Percentiles rank a stretch among this genome's conserved stretches.
These are phyloP conservation scores for Russula sp. DNA, from an alignment of 768 basidiomycete species.

Conservation along the genomic window DNA sequence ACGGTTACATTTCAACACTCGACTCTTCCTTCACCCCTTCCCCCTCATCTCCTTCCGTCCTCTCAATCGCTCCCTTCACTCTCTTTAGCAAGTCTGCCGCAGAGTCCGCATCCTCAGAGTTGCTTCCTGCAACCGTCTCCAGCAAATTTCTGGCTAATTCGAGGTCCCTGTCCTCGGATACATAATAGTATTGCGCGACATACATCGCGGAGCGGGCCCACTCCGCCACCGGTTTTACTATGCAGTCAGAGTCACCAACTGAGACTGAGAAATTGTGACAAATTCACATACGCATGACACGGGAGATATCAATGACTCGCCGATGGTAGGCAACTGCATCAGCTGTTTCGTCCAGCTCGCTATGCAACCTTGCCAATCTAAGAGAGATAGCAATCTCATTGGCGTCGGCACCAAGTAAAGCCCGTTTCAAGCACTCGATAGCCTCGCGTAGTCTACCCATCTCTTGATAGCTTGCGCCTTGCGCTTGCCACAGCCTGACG, in stretches of 20 bases:
- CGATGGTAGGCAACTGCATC: constrained; percentile 77
- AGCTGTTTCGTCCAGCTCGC: constrained; percentile 53
- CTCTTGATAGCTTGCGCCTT: constrained; percentile 91
- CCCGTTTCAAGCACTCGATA: constrained; percentile 85
- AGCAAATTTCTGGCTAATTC: constrained; percentile 65
- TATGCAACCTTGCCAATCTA: constrained; percentile 67
- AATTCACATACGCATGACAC: constrained; percentile 45
- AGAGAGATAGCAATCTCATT: constrained; percentile 66
- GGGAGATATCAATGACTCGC: constrained; percentile 67
- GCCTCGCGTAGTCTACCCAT: constrained; percentile 85
- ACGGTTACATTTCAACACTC: constrained; percentile 2
- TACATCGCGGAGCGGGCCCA: constrained; percentile 80
- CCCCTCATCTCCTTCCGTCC: constrained; percentile 6
- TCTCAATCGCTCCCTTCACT: constrained; percentile 17
- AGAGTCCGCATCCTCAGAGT: constrained; percentile 19
- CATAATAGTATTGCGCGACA: constrained; percentile 74
- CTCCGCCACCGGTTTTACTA: constrained; percentile 65
- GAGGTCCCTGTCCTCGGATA: constrained; percentile 55
- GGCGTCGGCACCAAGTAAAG: constrained; percentile 73
- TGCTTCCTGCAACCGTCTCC: constrained; percentile 41
- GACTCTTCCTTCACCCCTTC: constrained; percentile 8
- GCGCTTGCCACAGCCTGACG: constrained; percentile 91
- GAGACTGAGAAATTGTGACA: constrained; percentile 8
- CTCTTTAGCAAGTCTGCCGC: constrained; percentile 20
- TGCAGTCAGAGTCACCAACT: constrained; percentile 20